These are phyloP conservation scores for Monosporascus sp. DNA, from an alignment of 2,329 filamentous ascomycete species.

Conservation along the genomic window DNA sequence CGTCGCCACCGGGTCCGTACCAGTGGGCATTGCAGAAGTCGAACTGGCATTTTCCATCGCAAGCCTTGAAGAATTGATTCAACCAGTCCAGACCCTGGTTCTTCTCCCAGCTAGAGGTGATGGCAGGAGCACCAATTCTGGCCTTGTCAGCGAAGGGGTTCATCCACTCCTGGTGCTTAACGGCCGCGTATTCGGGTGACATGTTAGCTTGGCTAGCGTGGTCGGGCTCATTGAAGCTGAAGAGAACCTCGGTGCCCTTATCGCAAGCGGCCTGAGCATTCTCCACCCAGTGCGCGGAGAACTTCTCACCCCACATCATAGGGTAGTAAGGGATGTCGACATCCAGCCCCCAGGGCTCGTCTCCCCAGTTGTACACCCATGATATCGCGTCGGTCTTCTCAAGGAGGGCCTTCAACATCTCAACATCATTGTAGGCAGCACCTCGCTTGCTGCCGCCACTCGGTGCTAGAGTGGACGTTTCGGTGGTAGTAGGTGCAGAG, in stretches of 20 bases:
- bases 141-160: constrained; percentile 49
- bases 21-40: constrained; percentile 62
- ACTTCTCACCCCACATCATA: constrained; percentile 52
- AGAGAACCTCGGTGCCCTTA: constrained; percentile 49
- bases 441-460: constrained; percentile 22
- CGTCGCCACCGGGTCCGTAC: constrained; percentile 45
- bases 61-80: constrained; percentile 44
- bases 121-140: constrained; percentile 52
- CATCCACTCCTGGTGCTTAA: constrained; percentile 48
- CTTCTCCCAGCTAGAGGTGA: constrained; percentile 51
- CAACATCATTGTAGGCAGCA: constrained; percentile 28
- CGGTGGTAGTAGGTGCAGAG: constrained; percentile 3
- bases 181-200: constrained; percentile 45
- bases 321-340: constrained; percentile 55
- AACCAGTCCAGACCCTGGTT: constrained; percentile 55
- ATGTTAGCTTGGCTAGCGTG: constrained; percentile 54
- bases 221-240: constrained; percentile 72
- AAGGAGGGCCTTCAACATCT: constrained; percentile 20
- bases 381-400: constrained; percentile 17
- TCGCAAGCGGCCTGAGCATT: constrained; percentile 48
- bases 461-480: constrained; percentile 2
- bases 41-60: constrained; percentile 44
- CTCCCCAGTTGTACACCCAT: constrained; percentile 30
- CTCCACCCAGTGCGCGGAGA: constrained; percentile 44
- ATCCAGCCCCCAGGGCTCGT: constrained; percentile 26